Percentiles rank a stretch among this genome's conserved stretches.
phyloP scores from a whole-genome alignment of 306 rosid species.

The Bauhinia variegata region DNA sequence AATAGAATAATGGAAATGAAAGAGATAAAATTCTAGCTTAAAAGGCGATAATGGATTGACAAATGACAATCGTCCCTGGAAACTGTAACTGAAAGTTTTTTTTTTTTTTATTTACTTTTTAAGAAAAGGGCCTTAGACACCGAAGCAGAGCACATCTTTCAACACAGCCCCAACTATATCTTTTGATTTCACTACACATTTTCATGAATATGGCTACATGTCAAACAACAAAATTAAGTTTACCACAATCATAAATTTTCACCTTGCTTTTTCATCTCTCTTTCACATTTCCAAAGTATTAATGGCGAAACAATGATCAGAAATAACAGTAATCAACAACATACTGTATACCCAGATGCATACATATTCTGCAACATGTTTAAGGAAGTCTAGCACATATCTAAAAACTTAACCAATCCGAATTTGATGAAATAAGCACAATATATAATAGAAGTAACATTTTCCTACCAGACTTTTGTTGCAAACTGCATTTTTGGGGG shows the following conservation, averaged over 20 bases:
- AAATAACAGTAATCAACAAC: not conserved
- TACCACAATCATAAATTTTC: not conserved
- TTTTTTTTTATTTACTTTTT: too few species aligned
- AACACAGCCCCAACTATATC: constrained; percentile 9
- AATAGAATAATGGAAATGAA: constrained; percentile 19
- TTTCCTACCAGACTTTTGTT: constrained; percentile 87
- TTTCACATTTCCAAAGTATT: not conserved
- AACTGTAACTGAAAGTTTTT: too few species aligned
- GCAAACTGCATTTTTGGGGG: constrained; percentile 96
- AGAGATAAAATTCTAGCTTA: constrained; percentile 17
- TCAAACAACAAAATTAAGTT: constrained; percentile 24
- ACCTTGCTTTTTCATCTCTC: not conserved
- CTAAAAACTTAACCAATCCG: too few species aligned
- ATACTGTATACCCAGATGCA: not conserved
- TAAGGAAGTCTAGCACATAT: not conserved
- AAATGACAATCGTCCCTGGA: too few species aligned
- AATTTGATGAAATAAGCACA: not conserved
- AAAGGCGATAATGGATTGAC: not conserved
- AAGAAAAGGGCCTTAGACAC: too few species aligned
- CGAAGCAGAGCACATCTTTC: constrained; percentile 21
- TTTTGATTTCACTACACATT: constrained; percentile 4
- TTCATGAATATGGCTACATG: constrained; percentile 8
- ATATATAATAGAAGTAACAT: not conserved
- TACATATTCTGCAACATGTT: not conserved
- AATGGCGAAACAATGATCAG: not conserved